Percentiles rank a stretch among this genome's conserved stretches.
These are phyloP conservation scores for Cryptosporidium baileyi DNA, from an alignment of 169 alveolate species.

Conservation along the genomic window DNA sequence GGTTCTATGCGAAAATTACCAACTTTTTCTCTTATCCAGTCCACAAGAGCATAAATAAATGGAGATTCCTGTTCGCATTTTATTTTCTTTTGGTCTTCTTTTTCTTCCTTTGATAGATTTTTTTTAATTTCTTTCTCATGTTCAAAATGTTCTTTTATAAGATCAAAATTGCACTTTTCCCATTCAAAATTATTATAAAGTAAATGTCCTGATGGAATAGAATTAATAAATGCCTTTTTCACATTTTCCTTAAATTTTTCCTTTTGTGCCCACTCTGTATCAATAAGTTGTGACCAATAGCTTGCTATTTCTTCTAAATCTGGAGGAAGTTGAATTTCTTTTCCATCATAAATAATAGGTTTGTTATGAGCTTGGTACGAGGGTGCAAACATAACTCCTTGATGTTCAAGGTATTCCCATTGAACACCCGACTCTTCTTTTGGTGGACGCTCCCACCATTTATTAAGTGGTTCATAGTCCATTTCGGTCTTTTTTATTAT, in stretches of 20 bases:
- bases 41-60: constrained; percentile 81
- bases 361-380: constrained; percentile 85
- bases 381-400: constrained; percentile 89
- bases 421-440: constrained; percentile 73
- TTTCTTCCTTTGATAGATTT: constrained; percentile 42
- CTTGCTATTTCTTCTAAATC: constrained; percentile 98
- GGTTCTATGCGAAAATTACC: constrained; percentile 94
- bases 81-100: background rate
- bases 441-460: constrained; percentile 86
- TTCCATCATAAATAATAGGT: constrained; percentile 87
- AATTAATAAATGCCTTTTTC: constrained; percentile 82
- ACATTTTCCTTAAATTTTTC: constrained; percentile 90
- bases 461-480: constrained; percentile 81
- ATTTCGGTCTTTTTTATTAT: constrained; percentile 58
- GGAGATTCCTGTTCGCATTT: constrained; percentile 52
- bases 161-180: constrained; percentile 67
- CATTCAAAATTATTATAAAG: constrained; percentile 73
- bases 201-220: constrained; percentile 80
- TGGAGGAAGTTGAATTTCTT: constrained; percentile 85
- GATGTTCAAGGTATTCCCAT: constrained; percentile 89
- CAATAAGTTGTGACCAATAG: constrained; percentile 92
- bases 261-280: constrained; percentile 91
- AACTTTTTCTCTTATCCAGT: constrained; percentile 90
- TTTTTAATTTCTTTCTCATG: constrained; percentile 50
- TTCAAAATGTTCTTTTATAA: constrained; percentile 18